Conservation (phyloP, 2,329 filamentous ascomycete species). For the Dactylonectria estremocensis region DNA sequence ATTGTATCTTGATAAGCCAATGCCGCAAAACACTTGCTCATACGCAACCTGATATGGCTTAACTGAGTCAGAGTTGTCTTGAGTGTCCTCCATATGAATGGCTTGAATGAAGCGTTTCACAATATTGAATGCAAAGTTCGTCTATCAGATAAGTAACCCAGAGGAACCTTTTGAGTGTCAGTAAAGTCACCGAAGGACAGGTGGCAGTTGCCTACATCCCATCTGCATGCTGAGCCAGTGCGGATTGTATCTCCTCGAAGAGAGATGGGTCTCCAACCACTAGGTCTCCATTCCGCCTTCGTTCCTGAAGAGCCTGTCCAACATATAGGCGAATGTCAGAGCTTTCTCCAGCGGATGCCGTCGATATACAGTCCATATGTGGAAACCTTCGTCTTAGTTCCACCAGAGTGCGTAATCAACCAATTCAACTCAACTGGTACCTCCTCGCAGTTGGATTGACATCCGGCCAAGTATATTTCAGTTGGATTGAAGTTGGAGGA, state of each 20-base stretch:
- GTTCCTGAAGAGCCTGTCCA: conserved; percentile 24
- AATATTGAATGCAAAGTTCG: conserved; percentile 52
- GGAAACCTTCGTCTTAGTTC: conserved; percentile 32
- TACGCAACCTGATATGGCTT: no score
- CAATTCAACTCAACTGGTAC: no score
- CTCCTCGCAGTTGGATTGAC: no score
- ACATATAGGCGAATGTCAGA: conserved; percentile 33
- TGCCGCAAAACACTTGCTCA: no score
- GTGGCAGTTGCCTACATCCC: conserved; percentile 52
- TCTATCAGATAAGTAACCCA: conserved; percentile 56
- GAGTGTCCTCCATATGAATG: no score
- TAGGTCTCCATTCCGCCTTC: conserved; percentile 30
- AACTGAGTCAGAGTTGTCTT: no score
- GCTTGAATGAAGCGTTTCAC: no score
- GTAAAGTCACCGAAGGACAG: background rate
- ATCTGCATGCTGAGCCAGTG: conserved; percentile 48
- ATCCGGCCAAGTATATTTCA: no score
- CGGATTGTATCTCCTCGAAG: conserved; percentile 45
- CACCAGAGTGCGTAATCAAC: no score
- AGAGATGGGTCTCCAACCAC: conserved; percentile 39
- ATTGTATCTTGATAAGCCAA: no score
- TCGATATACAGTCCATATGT: conserved; percentile 13
- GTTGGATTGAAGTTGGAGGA: no score
- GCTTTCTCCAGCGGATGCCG: conserved; percentile 4
- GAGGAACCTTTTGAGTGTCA: conserved; percentile 53